These are phyloP conservation scores for Plasmodium gaboni DNA, from an alignment of 169 alveolate genomes.

Conservation along the genomic window DNA sequence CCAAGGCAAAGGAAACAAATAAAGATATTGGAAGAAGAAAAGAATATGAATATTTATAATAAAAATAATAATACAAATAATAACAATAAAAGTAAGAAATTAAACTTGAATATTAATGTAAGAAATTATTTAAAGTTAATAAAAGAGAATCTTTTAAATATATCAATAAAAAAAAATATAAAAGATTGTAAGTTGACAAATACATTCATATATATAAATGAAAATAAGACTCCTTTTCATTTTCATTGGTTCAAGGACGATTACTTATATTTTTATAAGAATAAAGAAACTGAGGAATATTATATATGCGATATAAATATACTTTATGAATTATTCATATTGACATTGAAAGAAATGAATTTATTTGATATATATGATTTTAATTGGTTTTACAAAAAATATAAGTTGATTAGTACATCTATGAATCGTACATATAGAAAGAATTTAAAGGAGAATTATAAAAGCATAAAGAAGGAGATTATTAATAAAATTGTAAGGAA, in stretches of 20 bases:
- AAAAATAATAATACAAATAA: background rate
- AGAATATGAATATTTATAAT: background rate
- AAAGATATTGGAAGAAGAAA: background rate
- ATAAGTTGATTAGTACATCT: conserved; percentile 49
- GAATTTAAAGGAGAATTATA: conserved; percentile 34
- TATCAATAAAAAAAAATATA: conserved; percentile 36
- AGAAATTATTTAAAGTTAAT: conserved; percentile 40
- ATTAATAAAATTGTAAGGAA: background rate
- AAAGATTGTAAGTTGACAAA: conserved; percentile 34
- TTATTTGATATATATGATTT: conserved; percentile 54
- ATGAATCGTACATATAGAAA: conserved; percentile 57
- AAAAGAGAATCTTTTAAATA: conserved; percentile 22
- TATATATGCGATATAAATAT: conserved; percentile 28
- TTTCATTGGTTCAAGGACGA: conserved; percentile 63
- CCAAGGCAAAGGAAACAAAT: conserved; percentile 66
- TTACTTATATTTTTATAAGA: conserved; percentile 51
- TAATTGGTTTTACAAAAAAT: conserved; percentile 61
- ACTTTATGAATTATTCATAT: conserved; percentile 60
- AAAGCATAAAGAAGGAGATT: conserved; percentile 3
- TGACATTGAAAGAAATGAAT: conserved; percentile 28
- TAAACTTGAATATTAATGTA: conserved; percentile 39
- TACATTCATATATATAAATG: conserved; percentile 48
- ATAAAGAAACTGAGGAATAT: conserved; percentile 26
- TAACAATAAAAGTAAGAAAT: conserved; percentile 23
- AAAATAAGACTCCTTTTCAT: conserved; percentile 29